A percentile compares a stretch with the other conserved stretches of the same genome.
phyloP scores from a whole-genome alignment of 108 stramenopile species.

The Skeletonema marinoi region DNA sequence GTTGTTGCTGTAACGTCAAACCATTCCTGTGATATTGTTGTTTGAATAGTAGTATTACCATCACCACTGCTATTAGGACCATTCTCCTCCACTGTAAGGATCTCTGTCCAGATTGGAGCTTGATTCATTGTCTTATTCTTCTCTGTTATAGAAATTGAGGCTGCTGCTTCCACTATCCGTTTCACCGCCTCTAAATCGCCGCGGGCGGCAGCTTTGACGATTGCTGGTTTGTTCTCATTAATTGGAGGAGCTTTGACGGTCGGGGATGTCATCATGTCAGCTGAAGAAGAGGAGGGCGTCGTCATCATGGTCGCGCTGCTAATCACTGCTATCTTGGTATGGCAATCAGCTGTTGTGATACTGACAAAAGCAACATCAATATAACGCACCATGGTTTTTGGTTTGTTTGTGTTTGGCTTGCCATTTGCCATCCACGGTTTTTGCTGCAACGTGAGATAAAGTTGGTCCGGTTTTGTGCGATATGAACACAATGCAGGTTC shows the following conservation, averaged over 20 bases:
- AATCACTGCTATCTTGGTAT: too few relatives aligned
- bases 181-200: constrained; percentile 11
- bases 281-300: background rate
- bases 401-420: too few relatives aligned
- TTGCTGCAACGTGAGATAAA: too few relatives aligned
- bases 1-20: constrained; percentile 31
- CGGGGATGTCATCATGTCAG: background rate
- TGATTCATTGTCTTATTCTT: background rate
- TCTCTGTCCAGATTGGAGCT: background rate
- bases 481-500: too few relatives aligned
- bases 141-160: constrained; percentile 1
- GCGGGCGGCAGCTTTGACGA: constrained; percentile 14
- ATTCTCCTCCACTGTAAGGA: background rate
- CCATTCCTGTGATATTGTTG: constrained; percentile 21
- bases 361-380: too few relatives aligned
- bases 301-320: background rate
- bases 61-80: background rate
- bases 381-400: too few relatives aligned
- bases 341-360: too few relatives aligned
- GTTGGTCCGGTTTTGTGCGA: too few relatives aligned
- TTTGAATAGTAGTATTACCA: background rate
- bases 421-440: too few relatives aligned
- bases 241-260: background rate
- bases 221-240: constrained; percentile 3
- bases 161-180: constrained; percentile 10